These are phyloP conservation scores for Microbotryum saponariae DNA, from an alignment of 1,284 basidiomycete genomes.

Conservation along the genomic window DNA sequence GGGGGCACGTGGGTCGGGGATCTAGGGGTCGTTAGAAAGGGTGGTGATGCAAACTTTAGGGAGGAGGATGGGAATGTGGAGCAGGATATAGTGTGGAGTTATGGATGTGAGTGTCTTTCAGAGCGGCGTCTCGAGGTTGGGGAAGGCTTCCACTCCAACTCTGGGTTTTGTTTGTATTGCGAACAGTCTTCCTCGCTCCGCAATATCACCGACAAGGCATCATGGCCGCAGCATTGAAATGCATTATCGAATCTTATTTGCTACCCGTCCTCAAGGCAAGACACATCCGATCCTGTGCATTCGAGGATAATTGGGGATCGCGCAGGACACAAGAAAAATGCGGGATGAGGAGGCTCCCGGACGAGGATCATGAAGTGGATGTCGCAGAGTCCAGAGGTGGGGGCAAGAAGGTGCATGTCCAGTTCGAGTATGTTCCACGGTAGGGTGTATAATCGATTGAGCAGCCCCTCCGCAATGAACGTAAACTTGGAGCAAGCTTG, in stretches of 20 bases:
- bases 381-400: constrained; percentile 9
- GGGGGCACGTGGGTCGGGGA: background rate
- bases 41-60: background rate
- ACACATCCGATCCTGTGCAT: constrained; percentile 10
- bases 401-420: background rate
- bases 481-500: background rate
- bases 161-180: too few species aligned
- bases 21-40: background rate
- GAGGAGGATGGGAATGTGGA: background rate
- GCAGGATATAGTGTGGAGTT: constrained; percentile 11
- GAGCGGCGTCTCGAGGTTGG: too few species aligned
- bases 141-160: background rate
- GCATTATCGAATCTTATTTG: background rate
- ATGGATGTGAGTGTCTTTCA: constrained; percentile 13
- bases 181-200: constrained; percentile 14
- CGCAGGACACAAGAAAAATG: constrained; percentile 15
- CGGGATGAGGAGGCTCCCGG: constrained; percentile 1
- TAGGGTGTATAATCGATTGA: background rate
- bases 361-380: background rate
- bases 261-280: constrained; percentile 1
- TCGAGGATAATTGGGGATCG: constrained; percentile 6
- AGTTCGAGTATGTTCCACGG: background rate
- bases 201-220: constrained; percentile 7
- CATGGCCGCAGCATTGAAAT: constrained; percentile 10
- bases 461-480: background rate